Evolutionary conservation across 805 yeast genomes (phyloP).

Genomic region (Wickerhamiella sorbophila): DNA sequence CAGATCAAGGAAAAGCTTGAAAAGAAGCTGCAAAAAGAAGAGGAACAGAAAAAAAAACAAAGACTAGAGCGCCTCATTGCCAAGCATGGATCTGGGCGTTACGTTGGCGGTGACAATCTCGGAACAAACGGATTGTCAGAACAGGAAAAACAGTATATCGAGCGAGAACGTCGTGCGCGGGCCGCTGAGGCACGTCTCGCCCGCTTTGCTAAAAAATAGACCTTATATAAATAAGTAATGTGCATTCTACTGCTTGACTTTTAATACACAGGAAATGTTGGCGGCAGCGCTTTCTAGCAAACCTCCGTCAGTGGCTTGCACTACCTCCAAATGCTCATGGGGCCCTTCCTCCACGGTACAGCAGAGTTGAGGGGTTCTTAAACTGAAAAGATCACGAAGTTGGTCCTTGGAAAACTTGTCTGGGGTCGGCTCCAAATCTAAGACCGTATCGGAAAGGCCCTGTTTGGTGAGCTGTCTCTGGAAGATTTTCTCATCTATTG

Average conservation of each 20-base stretch:
- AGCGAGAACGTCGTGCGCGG: slow-evolving; percentile 90
- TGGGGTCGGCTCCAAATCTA: slow-evolving; percentile 29
- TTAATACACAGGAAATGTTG: slow-evolving; percentile 8
- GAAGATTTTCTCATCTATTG: slow-evolving; percentile 77
- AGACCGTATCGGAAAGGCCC: slow-evolving; percentile 61
- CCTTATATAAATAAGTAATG: background rate
- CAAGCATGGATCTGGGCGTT: slow-evolving; percentile 19
- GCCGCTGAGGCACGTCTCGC: slow-evolving; percentile 85
- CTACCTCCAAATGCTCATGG: background rate
- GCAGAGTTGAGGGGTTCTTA: slow-evolving; percentile 35
- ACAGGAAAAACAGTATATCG: slow-evolving; percentile 59
- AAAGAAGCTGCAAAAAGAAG: slow-evolving; percentile 11
- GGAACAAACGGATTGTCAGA: slow-evolving; percentile 42
- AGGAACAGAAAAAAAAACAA: slow-evolving; percentile 11
- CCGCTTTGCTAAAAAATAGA: slow-evolving; percentile 10
- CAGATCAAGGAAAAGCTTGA: slow-evolving; percentile 14
- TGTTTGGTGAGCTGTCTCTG: slow-evolving; percentile 82
- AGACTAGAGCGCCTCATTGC: slow-evolving; percentile 16
- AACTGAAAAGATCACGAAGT: slow-evolving; percentile 58
- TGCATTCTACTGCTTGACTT: background rate
- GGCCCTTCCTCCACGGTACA: slow-evolving; percentile 51
- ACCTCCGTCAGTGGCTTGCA: background rate
- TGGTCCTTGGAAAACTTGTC: slow-evolving; percentile 55
- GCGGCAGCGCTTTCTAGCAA: background rate
- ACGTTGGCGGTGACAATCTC: slow-evolving; percentile 13